A percentile compares a stretch with the other conserved stretches of the same genome.
Conservation (phyloP, 2,329 filamentous ascomycete genomes). For the Trichoderma koningiopsis region DNA sequence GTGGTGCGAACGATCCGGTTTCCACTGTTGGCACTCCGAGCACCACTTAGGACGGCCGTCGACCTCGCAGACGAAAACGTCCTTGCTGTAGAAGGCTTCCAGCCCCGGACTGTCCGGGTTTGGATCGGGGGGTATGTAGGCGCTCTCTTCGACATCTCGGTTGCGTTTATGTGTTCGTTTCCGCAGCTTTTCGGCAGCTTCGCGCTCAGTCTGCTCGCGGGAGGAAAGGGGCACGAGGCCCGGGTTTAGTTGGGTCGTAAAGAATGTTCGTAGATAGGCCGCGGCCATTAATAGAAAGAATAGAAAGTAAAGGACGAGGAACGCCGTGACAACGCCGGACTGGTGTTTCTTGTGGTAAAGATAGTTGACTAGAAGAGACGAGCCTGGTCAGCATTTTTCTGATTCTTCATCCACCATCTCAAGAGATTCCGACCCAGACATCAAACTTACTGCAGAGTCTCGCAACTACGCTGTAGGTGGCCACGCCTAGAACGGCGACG, state of each 20-base stretch:
- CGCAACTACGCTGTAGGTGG: slow-evolving; percentile 70
- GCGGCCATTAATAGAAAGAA: slow-evolving; percentile 67
- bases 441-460: slow-evolving; percentile 64
- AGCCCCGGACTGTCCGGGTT: slow-evolving; percentile 67
- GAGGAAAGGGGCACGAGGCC: slow-evolving; percentile 67
- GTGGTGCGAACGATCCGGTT: slow-evolving; percentile 85
- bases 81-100: slow-evolving; percentile 76
- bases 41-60: slow-evolving; percentile 90
- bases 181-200: slow-evolving; percentile 37
- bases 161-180: slow-evolving; percentile 30
- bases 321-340: slow-evolving; percentile 62
- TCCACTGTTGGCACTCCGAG: slow-evolving; percentile 80
- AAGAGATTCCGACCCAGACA: background rate
- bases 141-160: slow-evolving; percentile 35
- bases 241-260: slow-evolving; percentile 68
- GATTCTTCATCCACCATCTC: background rate
- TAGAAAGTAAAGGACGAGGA: slow-evolving; percentile 73
- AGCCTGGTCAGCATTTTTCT: background rate
- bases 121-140: slow-evolving; percentile 45
- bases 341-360: slow-evolving; percentile 57
- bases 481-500: slow-evolving; percentile 65
- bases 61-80: slow-evolving; percentile 80
- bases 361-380: slow-evolving; percentile 59
- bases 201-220: slow-evolving; percentile 38
- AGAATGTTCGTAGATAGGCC: slow-evolving; percentile 71